Evolutionary conservation across 2,329 filamentous ascomycete genomes (phyloP), one percentile per base, ranked within the genome.

Genomic region (Bertia moriformis): DNA sequence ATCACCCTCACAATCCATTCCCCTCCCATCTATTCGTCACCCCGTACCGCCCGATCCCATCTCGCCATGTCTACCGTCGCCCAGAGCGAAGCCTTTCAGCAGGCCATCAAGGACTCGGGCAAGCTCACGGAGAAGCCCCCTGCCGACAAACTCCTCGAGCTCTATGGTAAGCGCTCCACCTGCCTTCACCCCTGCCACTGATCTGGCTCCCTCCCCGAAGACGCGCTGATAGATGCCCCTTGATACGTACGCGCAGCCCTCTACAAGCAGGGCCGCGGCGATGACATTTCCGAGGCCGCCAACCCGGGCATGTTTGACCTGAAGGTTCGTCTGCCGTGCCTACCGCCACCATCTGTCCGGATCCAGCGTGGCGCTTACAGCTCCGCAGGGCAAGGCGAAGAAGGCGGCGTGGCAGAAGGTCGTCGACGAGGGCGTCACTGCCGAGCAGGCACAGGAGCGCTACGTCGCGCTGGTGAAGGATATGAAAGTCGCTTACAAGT

Each of bases 391-490:
- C 62, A 93, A 91, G 66, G 75, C 75, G 51, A 93, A 93, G 71
- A 73, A 78, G 64, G 71, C 67, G 51, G 75, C 80, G 40, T 94
- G 86, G 86, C 64, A 85, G 61, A 70, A 77, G 54, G 52, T 77
- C 45, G 71, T 74, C 51, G 72, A 87, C 44, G 69, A 77, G 43
- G 73, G 69, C 38, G 55, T 76, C 48, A 73, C 69, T 44, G 53
- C 71, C 44, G 69, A 79, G 46, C 59, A 77, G 46, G 87, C 87
- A 15, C 81, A 93, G 71, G 67, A 74, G 56, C 65, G 71, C 54
- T 95, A 94, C 62, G 71, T 93, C 51, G 66, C 68, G 48, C 64
- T 80, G 44, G 75, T 91, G 46, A 76, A 86, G 60, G 58, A 66
- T 51, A 61, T 93, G 53, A 86, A 91, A 71, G 60, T 52, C 43